Percentiles rank a stretch among this genome's conserved stretches.
phyloP scores from a whole-genome alignment of 805 yeast genomes.

The Saccharomyces eubayanus region DNA sequence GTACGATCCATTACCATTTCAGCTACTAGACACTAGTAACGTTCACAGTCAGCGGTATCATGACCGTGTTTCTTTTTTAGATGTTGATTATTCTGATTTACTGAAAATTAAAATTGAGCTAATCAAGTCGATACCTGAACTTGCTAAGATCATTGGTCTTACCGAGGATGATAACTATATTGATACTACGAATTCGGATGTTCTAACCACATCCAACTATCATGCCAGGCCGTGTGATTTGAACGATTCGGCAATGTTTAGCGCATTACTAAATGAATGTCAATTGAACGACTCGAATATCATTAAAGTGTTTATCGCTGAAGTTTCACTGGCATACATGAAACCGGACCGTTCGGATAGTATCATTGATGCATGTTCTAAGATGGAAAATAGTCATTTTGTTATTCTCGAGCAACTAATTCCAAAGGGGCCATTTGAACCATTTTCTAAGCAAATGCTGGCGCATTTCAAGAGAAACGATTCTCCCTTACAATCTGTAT shows the following conservation, averaged over 20 bases:
- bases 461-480: constrained; percentile 57
- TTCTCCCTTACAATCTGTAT: constrained; percentile 63
- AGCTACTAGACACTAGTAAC: constrained; percentile 33
- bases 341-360: constrained; percentile 54
- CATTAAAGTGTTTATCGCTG: constrained; percentile 61
- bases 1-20: constrained; percentile 55
- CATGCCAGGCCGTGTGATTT: constrained; percentile 61
- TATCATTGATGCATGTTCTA: constrained; percentile 42
- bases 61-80: constrained; percentile 45
- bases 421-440: constrained; percentile 54
- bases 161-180: neutral
- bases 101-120: constrained; percentile 46
- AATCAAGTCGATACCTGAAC: constrained; percentile 42
- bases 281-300: constrained; percentile 21
- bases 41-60: constrained; percentile 23
- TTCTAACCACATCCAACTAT: constrained; percentile 38
- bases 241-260: constrained; percentile 38
- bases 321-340: constrained; percentile 80
- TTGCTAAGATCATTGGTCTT: constrained; percentile 39
- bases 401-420: constrained; percentile 61
- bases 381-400: constrained; percentile 47
- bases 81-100: constrained; percentile 69
- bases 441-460: constrained; percentile 70
- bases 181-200: constrained; percentile 5
- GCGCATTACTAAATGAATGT: constrained; percentile 8